Evolutionary conservation across 2,329 filamentous ascomycete genomes (phyloP), one percentile per base, ranked within the genome.

Genomic region (Arthroderma sp.): DNA sequence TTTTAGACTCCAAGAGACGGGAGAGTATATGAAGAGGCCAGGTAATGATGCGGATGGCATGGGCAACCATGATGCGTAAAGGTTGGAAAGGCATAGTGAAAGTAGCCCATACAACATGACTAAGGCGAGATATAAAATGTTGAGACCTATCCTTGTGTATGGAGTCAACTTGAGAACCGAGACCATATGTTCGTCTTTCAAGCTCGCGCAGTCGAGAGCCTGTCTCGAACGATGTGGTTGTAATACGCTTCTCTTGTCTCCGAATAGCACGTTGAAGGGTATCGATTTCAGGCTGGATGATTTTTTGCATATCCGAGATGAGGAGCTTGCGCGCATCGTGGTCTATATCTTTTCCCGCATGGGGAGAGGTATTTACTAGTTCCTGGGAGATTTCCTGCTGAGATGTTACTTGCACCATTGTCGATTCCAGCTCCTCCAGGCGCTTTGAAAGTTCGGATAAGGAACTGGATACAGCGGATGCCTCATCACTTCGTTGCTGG

Each of bases 171-270:
- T 95, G 68, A 0, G 85, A 77, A 38, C 94, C 73, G 3, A 86
- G 82, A 55, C 94, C 87, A 49, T 80, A 77, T 9, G 93, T 63
- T 32, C 82, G 74, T 0, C 71, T 68, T 51, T 94, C 83, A 4
- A 94, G 69, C 15, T 78, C 74, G 36, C 77, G 74, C 47, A 95
- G 75, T 27, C 83, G 77, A 6, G 79, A 75, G 51, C 94, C 86
- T 2, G 80, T 85, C 56, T 89, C 82, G 44, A 82, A 73, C 6
- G 83, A 75, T 29, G 87, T 74, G 5, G 88, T 70, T 0, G 82
- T 82, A 4, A 83, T 79, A 55, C 87, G 84, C 66, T 94, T 95
- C 66, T 96, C 89, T 56, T 94, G 94, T 32, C 86, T 79, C 15
- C 89, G 77, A 38, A 96, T 83, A 3, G 89, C 88, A 40, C 89